Evolutionary conservation across 78 protist genomes (phyloP).

Genomic region (Dictyostelium purpureum): DNA sequence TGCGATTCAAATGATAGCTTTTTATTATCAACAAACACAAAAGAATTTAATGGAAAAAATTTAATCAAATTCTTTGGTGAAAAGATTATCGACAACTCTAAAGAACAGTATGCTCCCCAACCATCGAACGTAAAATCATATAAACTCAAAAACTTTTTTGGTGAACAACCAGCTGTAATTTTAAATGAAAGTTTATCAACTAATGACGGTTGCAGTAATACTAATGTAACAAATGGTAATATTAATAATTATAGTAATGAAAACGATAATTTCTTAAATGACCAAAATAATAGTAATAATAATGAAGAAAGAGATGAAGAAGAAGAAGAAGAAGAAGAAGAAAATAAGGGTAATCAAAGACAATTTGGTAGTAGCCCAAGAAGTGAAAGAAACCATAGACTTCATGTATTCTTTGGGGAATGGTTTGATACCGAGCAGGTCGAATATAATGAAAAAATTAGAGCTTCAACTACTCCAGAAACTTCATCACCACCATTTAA

Average conservation of each 20-base stretch:
- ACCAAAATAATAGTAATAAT: neutral
- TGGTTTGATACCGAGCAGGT: slow-evolving; percentile 69
- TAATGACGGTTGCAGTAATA: neutral
- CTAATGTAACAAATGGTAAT: neutral
- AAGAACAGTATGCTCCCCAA: slow-evolving; percentile 40
- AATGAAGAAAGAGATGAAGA: neutral
- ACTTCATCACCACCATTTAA: neutral
- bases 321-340: neutral
- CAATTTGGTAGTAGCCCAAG: neutral
- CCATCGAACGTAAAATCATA: slow-evolving; percentile 53
- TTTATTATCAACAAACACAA: neutral
- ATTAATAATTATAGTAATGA: neutral
- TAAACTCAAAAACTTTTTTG: slow-evolving; percentile 42
- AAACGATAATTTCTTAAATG: neutral
- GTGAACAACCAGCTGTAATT: neutral
- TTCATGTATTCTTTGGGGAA: slow-evolving; percentile 63
- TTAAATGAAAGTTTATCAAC: neutral
- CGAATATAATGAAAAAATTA: slow-evolving; percentile 59
- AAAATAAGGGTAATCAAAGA: neutral
- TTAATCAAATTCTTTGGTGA: slow-evolving; percentile 73
- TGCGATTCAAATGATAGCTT: slow-evolving; percentile 6
- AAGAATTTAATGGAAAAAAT: slow-evolving; percentile 4
- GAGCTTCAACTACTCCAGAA: neutral
- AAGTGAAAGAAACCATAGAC: slow-evolving; percentile 36
- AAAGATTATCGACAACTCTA: slow-evolving; percentile 2